A percentile compares a stretch with the other conserved stretches of the same genome.
These are phyloP conservation scores for Thelephora ganbajun DNA, from an alignment of 768 basidiomycete species.

Conservation along the genomic window DNA sequence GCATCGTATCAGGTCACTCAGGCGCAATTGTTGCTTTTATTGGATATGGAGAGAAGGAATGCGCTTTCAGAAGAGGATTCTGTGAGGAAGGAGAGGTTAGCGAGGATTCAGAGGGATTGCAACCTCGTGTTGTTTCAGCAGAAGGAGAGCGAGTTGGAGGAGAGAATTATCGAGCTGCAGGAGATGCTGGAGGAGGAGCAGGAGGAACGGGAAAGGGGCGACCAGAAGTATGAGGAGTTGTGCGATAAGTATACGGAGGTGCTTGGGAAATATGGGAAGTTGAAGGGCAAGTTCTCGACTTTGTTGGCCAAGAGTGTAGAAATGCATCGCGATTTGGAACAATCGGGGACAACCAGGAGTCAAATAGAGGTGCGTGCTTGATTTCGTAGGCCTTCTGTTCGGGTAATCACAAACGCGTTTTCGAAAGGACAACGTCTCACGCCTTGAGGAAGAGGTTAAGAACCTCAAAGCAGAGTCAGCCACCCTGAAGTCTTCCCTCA, in stretches of 20 bases:
- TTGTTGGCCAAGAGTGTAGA: conserved; percentile 25
- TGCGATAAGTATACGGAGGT: conserved; percentile 10
- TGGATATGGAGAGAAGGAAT: conserved; percentile 39
- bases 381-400: conserved; percentile 1
- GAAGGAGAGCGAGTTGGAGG: conserved; percentile 45
- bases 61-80: conserved; percentile 40
- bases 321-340: conserved; percentile 24
- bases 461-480: conserved; percentile 33
- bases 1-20: conserved; percentile 54
- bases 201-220: conserved; percentile 22
- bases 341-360: conserved; percentile 28
- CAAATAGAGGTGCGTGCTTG: conserved; percentile 18
- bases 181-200: conserved; percentile 23
- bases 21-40: conserved; percentile 34
- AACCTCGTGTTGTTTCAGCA: conserved; percentile 56
- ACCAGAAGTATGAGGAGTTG: conserved; percentile 14
- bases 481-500: conserved; percentile 34
- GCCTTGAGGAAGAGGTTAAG: conserved; percentile 35
- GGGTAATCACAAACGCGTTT: background rate
- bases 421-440: conserved; percentile 23
- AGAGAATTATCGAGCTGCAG: conserved; percentile 36
- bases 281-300: conserved; percentile 18
- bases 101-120: conserved; percentile 48
- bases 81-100: conserved; percentile 41
- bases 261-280: conserved; percentile 15